Conservation (phyloP, 148 eudicot genomes). For the Pouteria glomerata region DNA sequence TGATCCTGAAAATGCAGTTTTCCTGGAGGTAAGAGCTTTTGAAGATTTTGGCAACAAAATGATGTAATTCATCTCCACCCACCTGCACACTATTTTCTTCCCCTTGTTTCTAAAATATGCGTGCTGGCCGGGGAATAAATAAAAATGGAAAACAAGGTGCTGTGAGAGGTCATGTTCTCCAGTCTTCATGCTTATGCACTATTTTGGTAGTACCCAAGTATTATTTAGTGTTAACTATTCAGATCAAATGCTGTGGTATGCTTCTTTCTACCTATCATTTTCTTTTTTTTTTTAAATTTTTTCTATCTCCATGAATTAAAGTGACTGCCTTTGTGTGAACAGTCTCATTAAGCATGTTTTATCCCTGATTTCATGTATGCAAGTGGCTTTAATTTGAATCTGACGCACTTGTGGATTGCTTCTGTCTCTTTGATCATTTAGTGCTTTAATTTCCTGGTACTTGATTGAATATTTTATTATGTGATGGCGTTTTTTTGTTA, state of each 20-base stretch:
- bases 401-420: neutral
- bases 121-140: too few species aligned
- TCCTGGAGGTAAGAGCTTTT: slow-evolving; percentile 56
- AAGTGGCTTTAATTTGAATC: slow-evolving; percentile 1
- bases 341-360: neutral
- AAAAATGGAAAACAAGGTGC: too few species aligned
- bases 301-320: too few species aligned
- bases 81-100: too few species aligned
- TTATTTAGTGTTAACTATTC: neutral
- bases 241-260: neutral
- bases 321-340: neutral
- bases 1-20: slow-evolving; percentile 81
- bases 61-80: neutral
- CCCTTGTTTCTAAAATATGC: too few species aligned
- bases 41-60: neutral
- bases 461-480: neutral
- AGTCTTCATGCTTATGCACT: neutral
- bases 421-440: neutral
- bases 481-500: neutral
- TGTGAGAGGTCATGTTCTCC: neutral
- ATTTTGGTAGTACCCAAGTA: neutral
- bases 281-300: neutral
- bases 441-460: neutral
- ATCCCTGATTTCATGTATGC: neutral
- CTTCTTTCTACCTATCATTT: neutral